Evolutionary conservation across 306 rosid species (phyloP).

Genomic region (Cercis canadensis): DNA sequence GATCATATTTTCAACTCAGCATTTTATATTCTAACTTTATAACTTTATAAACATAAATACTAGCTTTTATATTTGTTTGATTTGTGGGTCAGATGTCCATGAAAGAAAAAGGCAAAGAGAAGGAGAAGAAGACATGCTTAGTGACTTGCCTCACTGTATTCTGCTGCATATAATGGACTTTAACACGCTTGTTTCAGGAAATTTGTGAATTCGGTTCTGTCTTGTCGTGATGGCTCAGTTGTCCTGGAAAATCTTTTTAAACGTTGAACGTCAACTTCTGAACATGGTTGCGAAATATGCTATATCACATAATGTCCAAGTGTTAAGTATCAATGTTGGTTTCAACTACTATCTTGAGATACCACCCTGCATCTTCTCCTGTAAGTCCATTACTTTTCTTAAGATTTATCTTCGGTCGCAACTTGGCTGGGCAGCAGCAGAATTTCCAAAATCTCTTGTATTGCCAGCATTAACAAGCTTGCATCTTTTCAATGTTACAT

Average conservation of each 20-base stretch:
- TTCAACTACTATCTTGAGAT: too few species aligned
- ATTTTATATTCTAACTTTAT: too few species aligned
- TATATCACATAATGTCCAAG: constrained; percentile 9
- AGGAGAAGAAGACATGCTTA: constrained; percentile 11
- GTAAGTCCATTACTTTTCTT: constrained; percentile 28
- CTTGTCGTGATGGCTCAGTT: background rate
- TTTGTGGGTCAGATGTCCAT: background rate
- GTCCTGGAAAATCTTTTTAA: constrained; percentile 22
- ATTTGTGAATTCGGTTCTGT: constrained; percentile 21
- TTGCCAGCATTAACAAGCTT: background rate
- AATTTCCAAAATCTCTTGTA: constrained; percentile 32
- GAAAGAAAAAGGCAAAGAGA: constrained; percentile 4
- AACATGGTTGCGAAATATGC: constrained; percentile 7
- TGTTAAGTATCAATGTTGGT: background rate
- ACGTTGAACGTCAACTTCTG: constrained; percentile 10
- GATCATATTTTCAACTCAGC: too few species aligned
- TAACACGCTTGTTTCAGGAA: constrained; percentile 9
- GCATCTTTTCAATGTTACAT: constrained; percentile 25
- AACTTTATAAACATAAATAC: too few species aligned
- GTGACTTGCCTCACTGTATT: too few species aligned
- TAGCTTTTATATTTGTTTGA: too few species aligned
- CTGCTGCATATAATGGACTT: too few species aligned
- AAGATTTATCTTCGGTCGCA: constrained; percentile 19
- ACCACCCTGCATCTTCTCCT: background rate
- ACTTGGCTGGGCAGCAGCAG: background rate